Evolutionary conservation across 345 rosid genomes (phyloP).

Genomic region (Psidium guajava): DNA sequence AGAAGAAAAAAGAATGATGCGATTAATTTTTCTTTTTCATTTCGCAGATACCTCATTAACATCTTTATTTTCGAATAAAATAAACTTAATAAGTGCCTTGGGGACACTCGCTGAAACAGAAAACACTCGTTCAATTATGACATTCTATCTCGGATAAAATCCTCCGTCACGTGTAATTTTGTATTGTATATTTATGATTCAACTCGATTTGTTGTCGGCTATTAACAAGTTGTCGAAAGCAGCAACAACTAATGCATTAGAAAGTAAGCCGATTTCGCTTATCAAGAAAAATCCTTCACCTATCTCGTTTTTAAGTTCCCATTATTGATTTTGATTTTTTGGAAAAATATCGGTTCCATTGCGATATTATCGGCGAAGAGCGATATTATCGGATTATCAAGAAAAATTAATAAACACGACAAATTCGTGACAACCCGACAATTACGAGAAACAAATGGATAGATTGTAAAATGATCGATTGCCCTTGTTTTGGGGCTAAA

Average conservation of each 20-base stretch:
- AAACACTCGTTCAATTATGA: background rate
- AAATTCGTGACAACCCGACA: background rate
- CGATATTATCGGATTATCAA: no score
- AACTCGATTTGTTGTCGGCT: background rate
- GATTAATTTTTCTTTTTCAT: no score
- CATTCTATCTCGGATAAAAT: background rate
- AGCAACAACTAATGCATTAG: background rate
- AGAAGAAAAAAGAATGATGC: no score
- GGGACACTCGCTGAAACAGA: no score
- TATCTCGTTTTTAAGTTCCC: background rate
- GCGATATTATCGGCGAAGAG: no score
- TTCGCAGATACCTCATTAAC: no score
- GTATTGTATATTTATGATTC: background rate
- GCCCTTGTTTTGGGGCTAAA: background rate
- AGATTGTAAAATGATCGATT: background rate
- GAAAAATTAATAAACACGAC: background rate
- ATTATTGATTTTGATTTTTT: background rate
- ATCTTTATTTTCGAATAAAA: no score
- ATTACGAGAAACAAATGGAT: no score
- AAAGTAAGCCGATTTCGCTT: accelerated
- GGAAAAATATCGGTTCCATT: no score
- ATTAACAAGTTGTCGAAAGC: background rate
- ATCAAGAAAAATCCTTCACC: background rate
- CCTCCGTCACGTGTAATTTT: accelerated
- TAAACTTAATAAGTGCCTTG: no score